Conservation (phyloP, 306 rosid genomes). For the Dryas drummondii region DNA sequence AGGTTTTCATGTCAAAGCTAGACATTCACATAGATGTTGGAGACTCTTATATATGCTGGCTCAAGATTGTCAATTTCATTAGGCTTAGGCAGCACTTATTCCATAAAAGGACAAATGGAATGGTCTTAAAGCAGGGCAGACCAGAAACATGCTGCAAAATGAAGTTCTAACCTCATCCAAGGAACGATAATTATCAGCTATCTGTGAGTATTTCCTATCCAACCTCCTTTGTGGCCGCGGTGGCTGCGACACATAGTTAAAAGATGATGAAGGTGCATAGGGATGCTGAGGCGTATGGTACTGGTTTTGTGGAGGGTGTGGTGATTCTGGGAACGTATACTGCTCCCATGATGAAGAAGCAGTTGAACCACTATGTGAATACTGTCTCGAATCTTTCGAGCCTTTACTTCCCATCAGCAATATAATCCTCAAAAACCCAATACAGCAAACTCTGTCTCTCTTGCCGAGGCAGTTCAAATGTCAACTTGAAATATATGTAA, state of each 20-base stretch:
- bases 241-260: slow-evolving; percentile 28
- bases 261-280: slow-evolving; percentile 33
- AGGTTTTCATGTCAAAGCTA: slow-evolving; percentile 18
- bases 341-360: slow-evolving; percentile 48
- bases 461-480: background rate
- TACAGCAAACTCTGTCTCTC: slow-evolving; percentile 16
- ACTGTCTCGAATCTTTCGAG: slow-evolving; percentile 49
- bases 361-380: slow-evolving; percentile 34
- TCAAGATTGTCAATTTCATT: background rate
- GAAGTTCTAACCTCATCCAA: slow-evolving; percentile 66
- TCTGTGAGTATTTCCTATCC: slow-evolving; percentile 67
- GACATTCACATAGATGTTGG: background rate
- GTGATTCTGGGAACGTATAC: slow-evolving; percentile 44
- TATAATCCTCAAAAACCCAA: slow-evolving; percentile 14
- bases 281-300: slow-evolving; percentile 42
- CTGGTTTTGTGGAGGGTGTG: slow-evolving; percentile 37
- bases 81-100: background rate
- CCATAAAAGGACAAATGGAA: slow-evolving; percentile 6
- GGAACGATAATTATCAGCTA: slow-evolving; percentile 75
- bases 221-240: slow-evolving; percentile 43
- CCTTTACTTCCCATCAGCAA: slow-evolving; percentile 53
- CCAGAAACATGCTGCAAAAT: slow-evolving; percentile 8
- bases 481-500: background rate
- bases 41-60: too few relatives aligned
- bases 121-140: slow-evolving; percentile 14